A percentile compares a stretch with the other conserved stretches of the same genome.
Conservation (phyloP, 2,329 filamentous ascomycete species). For the Fusarium torreyae region DNA sequence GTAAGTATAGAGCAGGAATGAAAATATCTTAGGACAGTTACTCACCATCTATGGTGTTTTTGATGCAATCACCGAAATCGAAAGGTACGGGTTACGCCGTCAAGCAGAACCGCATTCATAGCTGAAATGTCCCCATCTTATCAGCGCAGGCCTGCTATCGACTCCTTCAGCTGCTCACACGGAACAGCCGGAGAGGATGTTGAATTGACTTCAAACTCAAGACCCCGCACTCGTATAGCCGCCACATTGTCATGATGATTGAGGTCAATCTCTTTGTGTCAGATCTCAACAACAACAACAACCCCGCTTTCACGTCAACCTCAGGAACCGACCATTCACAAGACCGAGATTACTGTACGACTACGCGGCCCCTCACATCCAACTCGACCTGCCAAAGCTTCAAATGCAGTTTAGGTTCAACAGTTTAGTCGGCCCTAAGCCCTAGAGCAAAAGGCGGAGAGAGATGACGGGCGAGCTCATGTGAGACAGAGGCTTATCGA, state of each 20-base stretch:
- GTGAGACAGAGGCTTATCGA: neutral
- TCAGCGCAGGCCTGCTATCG: neutral
- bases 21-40: accelerated
- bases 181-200: conserved; percentile 6
- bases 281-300: conserved; percentile 1
- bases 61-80: too few species aligned
- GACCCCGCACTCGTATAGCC: conserved; percentile 19
- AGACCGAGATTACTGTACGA: neutral
- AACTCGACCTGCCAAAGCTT: neutral
- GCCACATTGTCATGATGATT: conserved; percentile 33
- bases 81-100: neutral
- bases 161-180: neutral
- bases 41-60: neutral
- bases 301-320: neutral
- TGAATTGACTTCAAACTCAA: conserved; percentile 10
- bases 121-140: conserved; percentile 3
- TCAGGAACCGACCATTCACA: conserved; percentile 4
- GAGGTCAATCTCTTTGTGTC: neutral
- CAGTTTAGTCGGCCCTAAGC: neutral
- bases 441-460: neutral
- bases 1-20: neutral
- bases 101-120: neutral
- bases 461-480: too few species aligned
- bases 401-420: neutral
- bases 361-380: neutral